A percentile compares a stretch with the other conserved stretches of the same genome.
phyloP scores from a whole-genome alignment of 2,329 filamentous ascomycete species.

The Aspergillus vadensis region DNA sequence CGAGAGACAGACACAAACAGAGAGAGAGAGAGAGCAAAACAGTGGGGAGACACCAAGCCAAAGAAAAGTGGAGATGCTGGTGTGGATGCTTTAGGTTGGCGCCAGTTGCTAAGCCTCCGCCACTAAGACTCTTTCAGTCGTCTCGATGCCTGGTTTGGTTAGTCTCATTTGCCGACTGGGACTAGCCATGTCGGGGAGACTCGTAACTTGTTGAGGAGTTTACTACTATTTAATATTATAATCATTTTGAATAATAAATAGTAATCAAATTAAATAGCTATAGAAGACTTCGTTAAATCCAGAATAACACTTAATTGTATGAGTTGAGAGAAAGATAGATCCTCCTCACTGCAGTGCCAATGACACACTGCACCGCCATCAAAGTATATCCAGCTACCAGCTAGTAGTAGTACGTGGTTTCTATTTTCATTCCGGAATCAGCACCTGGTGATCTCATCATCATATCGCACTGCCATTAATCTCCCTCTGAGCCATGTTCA shows the following conservation, averaged over 20 bases:
- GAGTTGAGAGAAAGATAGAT: no score
- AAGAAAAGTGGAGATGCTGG: not conserved
- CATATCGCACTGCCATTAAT: not conserved
- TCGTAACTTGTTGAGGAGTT: not conserved
- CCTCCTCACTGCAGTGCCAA: no score
- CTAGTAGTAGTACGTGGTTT: not conserved
- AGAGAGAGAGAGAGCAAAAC: no score
- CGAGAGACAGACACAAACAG: no score
- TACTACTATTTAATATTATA: no score
- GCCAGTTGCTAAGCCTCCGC: conserved; percentile 25
- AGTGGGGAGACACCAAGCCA: not conserved
- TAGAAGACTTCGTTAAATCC: no score
- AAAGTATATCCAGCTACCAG: not conserved
- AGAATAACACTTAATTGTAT: no score
- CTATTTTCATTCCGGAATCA: not conserved
- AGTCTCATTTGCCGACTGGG: not conserved
- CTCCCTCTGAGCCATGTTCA: not conserved
- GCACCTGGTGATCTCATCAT: not conserved
- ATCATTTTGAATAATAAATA: no score
- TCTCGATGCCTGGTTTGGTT: not conserved
- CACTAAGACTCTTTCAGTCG: conserved; percentile 10
- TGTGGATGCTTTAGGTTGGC: conserved; percentile 12
- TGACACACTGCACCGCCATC: not conserved
- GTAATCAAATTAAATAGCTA: no score
- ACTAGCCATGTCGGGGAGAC: not conserved